Evolutionary conservation across 768 basidiomycete species (phyloP).

Genomic region (Trametes villosa): DNA sequence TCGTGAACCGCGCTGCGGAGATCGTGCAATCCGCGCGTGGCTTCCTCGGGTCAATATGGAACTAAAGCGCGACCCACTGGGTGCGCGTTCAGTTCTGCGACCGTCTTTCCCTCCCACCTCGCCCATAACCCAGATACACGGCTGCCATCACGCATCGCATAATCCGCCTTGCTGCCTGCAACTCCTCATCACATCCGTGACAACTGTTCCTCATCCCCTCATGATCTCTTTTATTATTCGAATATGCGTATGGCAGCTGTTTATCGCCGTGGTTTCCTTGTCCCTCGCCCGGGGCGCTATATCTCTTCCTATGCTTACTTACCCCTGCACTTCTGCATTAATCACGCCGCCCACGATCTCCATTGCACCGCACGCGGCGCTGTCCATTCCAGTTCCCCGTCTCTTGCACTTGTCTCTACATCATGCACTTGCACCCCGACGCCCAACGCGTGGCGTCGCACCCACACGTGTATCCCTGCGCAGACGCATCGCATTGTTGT

Average conservation of each 20-base stretch:
- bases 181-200: neutral
- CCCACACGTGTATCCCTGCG: slow-evolving; percentile 17
- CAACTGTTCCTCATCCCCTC: neutral
- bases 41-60: slow-evolving; percentile 69
- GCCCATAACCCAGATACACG: neutral
- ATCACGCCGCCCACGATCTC: slow-evolving; percentile 10
- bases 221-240: slow-evolving; percentile 16
- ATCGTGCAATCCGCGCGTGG: slow-evolving; percentile 83
- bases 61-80: slow-evolving; percentile 20
- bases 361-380: neutral
- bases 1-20: slow-evolving; percentile 70
- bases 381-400: neutral
- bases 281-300: neutral
- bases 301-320: slow-evolving; percentile 16
- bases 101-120: neutral
- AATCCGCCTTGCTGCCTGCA: neutral
- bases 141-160: slow-evolving; percentile 15
- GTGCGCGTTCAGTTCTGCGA: neutral
- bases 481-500: slow-evolving; percentile 18
- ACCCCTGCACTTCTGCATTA: slow-evolving; percentile 14
- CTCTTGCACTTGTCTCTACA: neutral
- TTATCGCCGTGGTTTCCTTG: neutral
- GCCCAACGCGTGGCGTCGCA: neutral
- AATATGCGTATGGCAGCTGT: slow-evolving; percentile 27
- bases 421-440: neutral